phyloP scores from a whole-genome alignment of 169 alveolate species.

The Plasmodium coatneyi region DNA sequence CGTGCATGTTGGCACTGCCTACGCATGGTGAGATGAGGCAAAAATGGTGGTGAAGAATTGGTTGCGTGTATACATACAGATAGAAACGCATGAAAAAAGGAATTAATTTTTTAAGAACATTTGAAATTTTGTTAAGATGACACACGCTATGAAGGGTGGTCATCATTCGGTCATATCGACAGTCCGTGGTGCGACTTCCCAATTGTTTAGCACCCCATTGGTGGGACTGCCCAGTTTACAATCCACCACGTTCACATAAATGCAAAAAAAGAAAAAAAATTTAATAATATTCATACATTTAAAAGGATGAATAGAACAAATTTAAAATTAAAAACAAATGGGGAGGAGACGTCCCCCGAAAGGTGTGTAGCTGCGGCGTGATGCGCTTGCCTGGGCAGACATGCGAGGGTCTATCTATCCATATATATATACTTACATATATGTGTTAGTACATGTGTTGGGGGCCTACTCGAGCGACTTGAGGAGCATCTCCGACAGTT shows the following conservation, averaged over 20 bases:
- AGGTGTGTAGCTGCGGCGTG: neutral
- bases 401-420: neutral
- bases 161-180: neutral
- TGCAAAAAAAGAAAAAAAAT: neutral
- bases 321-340: neutral
- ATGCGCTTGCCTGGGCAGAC: no score
- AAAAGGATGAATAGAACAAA: neutral
- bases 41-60: neutral
- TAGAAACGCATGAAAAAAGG: neutral
- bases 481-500: slow-evolving; percentile 68
- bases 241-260: neutral
- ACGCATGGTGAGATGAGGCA: neutral
- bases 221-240: neutral
- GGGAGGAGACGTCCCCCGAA: neutral
- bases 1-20: neutral
- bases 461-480: slow-evolving; percentile 73
- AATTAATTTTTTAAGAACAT: neutral
- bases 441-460: no score
- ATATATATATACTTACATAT: no score
- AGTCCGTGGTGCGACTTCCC: neutral
- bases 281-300: neutral
- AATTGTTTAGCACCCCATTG: neutral
- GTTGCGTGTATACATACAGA: neutral
- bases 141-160: neutral
- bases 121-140: neutral